Evolutionary conservation across 108 stramenopile genomes (phyloP).

Genomic region (Cylindrotheca closterium): DNA sequence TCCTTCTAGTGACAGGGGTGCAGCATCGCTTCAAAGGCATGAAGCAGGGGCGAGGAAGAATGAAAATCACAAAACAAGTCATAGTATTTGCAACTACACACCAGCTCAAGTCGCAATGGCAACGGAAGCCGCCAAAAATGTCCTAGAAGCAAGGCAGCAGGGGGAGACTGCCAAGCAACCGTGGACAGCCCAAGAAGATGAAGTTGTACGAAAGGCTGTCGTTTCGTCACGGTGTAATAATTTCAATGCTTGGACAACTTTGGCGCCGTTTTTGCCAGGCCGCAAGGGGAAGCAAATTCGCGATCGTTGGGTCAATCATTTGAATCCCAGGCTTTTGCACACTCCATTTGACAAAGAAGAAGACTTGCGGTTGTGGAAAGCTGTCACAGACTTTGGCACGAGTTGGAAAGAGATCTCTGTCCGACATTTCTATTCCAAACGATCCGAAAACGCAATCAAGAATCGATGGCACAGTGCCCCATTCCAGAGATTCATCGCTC

Average conservation of each 20-base stretch:
- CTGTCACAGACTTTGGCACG: constrained; percentile 37
- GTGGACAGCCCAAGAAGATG: constrained; percentile 86
- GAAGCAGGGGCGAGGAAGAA: no score
- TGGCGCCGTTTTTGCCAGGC: constrained; percentile 60
- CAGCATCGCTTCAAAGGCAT: no score
- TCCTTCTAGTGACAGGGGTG: no score
- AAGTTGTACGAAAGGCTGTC: constrained; percentile 51
- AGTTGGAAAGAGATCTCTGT: constrained; percentile 64
- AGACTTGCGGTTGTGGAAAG: constrained; percentile 30
- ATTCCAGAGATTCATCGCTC: constrained; percentile 43
- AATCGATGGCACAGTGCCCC: constrained; percentile 72
- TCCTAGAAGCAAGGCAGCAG: background rate
- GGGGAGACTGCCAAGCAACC: background rate
- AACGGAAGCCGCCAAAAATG: background rate
- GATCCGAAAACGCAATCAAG: constrained; percentile 71
- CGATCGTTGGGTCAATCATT: constrained; percentile 95
- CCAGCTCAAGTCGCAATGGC: background rate
- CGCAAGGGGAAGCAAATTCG: constrained; percentile 96
- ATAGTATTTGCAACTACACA: no score
- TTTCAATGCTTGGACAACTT: constrained; percentile 66
- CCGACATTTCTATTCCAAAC: constrained; percentile 42
- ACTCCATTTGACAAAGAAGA: constrained; percentile 40
- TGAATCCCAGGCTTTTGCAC: constrained; percentile 83
- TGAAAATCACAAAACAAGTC: no score
- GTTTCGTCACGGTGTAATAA: constrained; percentile 18